These are phyloP conservation scores for Mrakia blollopis DNA, from an alignment of 768 basidiomycete species.

Conservation along the genomic window DNA sequence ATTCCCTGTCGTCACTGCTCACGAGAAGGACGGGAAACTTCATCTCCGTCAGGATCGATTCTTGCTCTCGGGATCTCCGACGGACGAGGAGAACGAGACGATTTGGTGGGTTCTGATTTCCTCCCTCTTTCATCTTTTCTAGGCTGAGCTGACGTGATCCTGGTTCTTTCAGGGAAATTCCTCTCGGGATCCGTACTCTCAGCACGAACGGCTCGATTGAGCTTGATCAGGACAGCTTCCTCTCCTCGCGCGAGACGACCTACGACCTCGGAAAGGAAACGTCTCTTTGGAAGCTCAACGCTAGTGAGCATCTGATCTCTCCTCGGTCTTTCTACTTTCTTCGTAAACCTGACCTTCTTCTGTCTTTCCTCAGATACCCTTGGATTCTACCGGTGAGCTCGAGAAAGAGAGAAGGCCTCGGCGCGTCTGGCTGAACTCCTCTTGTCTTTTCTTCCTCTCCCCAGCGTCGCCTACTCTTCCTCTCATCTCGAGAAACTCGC, in stretches of 20 bases:
- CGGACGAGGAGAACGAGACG: constrained; percentile 77
- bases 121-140: background rate
- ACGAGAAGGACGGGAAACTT: constrained; percentile 54
- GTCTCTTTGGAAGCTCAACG: constrained; percentile 78
- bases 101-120: constrained; percentile 56
- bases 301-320: too few relatives aligned
- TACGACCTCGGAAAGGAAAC: constrained; percentile 61
- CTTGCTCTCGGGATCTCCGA: constrained; percentile 72
- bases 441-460: background rate
- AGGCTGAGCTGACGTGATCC: background rate
- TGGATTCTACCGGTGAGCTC: background rate
- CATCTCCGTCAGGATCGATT: constrained; percentile 84
- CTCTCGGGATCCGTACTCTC: constrained; percentile 66
- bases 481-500: background rate
- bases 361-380: background rate
- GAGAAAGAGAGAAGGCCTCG: background rate
- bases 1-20: constrained; percentile 74
- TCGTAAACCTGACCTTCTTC: too few relatives aligned
- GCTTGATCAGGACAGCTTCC: constrained; percentile 60
- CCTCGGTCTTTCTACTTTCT: background rate
- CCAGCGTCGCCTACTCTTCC: background rate
- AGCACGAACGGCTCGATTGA: constrained; percentile 55
- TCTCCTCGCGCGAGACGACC: constrained; percentile 63
- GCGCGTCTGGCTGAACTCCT: background rate
- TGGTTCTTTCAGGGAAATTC: constrained; percentile 59